Evolutionary conservation across 2,329 filamentous ascomycete genomes (phyloP).

Genomic region (Cercospora sojina): DNA sequence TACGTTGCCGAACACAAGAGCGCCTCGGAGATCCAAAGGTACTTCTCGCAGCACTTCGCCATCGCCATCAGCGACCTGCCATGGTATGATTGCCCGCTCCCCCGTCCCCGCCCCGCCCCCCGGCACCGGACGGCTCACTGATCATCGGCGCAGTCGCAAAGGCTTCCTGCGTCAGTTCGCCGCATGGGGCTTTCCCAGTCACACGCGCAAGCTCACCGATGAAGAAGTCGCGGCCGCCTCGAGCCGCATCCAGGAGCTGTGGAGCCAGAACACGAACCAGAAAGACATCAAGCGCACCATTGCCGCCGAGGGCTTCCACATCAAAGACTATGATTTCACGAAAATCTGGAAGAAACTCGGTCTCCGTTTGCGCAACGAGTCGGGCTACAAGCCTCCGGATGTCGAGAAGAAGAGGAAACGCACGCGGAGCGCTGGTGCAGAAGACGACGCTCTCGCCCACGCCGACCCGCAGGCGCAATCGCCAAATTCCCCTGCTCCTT

Average conservation of each 20-base stretch:
- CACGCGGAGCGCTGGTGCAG: background rate
- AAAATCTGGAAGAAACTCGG: conserved; percentile 64
- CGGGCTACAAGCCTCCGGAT: conserved; percentile 24
- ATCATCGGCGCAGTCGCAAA: conserved; percentile 12
- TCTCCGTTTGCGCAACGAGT: conserved; percentile 29
- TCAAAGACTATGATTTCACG: conserved; percentile 55
- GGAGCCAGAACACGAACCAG: conserved; percentile 71
- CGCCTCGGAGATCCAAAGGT: conserved; percentile 71
- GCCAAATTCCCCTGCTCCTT: background rate
- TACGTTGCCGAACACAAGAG: conserved; percentile 75
- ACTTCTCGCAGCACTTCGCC: conserved; percentile 54
- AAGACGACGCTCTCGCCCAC: background rate
- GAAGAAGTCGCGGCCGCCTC: conserved; percentile 68
- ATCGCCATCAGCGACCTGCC: conserved; percentile 58
- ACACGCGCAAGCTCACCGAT: conserved; percentile 67
- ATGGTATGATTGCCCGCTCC: conserved; percentile 52
- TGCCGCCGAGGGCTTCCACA: conserved; percentile 69
- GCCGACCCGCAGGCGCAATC: background rate
- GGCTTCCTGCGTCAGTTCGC: conserved; percentile 35
- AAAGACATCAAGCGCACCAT: conserved; percentile 71
- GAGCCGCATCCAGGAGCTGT: conserved; percentile 70
- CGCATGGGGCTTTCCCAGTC: conserved; percentile 69
- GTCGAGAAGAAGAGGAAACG: conserved; percentile 42
- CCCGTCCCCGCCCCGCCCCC: conserved; percentile 23
- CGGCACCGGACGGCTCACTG: background rate